Conservation (phyloP, 75 land plant species). For the Picea sitchensis region DNA sequence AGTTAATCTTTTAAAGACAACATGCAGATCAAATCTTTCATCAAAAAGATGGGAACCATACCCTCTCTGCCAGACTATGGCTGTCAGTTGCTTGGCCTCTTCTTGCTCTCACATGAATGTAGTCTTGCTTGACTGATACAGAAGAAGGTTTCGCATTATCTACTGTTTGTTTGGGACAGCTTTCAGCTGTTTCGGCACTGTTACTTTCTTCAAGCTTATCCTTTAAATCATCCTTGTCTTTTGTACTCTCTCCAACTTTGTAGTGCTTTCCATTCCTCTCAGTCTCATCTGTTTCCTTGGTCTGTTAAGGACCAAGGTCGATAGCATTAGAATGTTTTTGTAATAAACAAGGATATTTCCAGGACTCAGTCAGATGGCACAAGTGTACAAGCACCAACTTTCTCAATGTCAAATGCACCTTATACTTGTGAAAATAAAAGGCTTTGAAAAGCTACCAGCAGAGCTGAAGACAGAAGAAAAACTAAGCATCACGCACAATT, state of each 20-base stretch:
- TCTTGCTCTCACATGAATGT: constrained; percentile 91
- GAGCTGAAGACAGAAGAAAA: too few relatives aligned
- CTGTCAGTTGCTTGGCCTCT: constrained; percentile 96
- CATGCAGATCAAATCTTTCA: too few relatives aligned
- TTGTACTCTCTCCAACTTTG: constrained; percentile 11
- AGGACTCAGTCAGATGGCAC: background rate
- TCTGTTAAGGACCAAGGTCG: background rate
- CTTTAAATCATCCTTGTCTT: constrained; percentile 28
- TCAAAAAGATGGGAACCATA: constrained; percentile 14
- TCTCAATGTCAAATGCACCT: too few relatives aligned
- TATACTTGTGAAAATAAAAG: too few relatives aligned
- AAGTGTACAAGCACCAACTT: too few relatives aligned
- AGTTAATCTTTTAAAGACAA: too few relatives aligned
- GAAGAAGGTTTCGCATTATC: constrained; percentile 43
- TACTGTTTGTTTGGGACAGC: constrained; percentile 29
- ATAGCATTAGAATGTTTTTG: too few relatives aligned
- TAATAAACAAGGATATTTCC: background rate
- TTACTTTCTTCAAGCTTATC: constrained; percentile 29
- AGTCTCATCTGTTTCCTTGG: background rate
- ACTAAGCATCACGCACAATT: too few relatives aligned
- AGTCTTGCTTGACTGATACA: constrained; percentile 64
- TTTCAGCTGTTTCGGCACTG: constrained; percentile 19
- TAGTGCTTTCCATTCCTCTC: too few relatives aligned
- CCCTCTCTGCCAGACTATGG: constrained; percentile 95
- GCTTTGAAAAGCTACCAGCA: too few relatives aligned